Conservation (phyloP, 148 eudicot genomes). For the Rhododendron ovatum region DNA sequence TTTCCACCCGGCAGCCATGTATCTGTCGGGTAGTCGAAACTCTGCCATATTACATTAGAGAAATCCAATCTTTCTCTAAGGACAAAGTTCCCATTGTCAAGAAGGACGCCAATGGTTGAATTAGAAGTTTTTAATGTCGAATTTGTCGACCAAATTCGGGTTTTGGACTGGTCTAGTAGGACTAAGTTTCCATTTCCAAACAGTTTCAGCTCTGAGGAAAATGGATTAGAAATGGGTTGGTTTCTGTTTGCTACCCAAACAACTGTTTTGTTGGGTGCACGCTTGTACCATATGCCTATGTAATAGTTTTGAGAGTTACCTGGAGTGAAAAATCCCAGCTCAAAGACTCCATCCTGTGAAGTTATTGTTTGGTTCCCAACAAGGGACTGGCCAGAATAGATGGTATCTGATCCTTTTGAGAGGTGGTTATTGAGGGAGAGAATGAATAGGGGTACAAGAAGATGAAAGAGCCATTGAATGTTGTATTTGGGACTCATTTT, state of each 20-base stretch:
- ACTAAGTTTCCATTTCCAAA: conserved; percentile 4
- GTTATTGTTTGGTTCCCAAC: neutral
- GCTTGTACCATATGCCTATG: neutral
- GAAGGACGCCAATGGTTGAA: neutral
- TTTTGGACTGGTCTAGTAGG: neutral
- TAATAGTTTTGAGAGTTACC: neutral
- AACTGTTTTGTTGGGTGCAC: neutral
- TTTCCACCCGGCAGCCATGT: conserved; percentile 1
- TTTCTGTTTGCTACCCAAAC: conserved; percentile 1
- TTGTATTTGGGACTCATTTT: neutral
- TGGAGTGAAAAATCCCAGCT: neutral
- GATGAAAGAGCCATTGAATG: neutral
- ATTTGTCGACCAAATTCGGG: conserved; percentile 3
- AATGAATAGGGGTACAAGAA: neutral
- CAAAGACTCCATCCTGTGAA: neutral
- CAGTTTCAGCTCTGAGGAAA: neutral
- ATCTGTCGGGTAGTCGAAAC: neutral
- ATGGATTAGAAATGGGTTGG: neutral
- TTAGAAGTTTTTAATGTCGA: neutral
- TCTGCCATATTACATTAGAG: neutral
- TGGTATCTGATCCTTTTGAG: neutral
- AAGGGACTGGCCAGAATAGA: neutral
- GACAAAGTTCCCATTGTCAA: neutral
- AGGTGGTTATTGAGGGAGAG: neutral
- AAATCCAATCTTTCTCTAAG: neutral